Conservation (phyloP, 2,329 filamentous ascomycete genomes). For the Fusarium torulosum region DNA sequence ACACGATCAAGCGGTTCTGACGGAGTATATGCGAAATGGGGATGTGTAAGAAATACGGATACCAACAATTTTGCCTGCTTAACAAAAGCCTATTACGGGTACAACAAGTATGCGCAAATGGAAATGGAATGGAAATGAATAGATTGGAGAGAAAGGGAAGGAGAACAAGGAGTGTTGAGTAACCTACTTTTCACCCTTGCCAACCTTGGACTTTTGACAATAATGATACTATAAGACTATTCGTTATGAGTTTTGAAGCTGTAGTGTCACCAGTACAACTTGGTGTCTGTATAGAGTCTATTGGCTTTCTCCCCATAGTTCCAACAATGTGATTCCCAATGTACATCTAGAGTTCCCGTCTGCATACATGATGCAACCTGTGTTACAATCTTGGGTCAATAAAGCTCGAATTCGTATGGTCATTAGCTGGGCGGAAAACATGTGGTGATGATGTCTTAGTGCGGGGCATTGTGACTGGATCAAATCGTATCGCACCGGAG, state of each 20-base stretch:
- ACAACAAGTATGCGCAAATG: constrained; percentile 6
- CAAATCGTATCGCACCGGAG: background rate
- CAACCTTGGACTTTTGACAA: constrained; percentile 34
- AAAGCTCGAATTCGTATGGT: background rate
- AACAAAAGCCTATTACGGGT: constrained; percentile 12
- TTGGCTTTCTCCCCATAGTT: background rate
- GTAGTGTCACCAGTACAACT: background rate
- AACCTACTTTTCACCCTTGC: constrained; percentile 6
- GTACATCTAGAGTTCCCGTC: background rate
- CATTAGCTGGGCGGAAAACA: constrained; percentile 1
- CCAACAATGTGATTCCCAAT: background rate
- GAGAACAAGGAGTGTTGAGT: constrained; percentile 6
- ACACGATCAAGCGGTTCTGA: constrained; percentile 31
- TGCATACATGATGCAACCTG: background rate
- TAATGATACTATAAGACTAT: constrained; percentile 35
- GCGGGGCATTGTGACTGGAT: constrained; percentile 24
- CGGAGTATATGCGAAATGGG: constrained; percentile 16
- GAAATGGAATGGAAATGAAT: constrained; percentile 24
- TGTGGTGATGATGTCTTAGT: constrained; percentile 5
- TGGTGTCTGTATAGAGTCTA: background rate
- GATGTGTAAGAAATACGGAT: constrained; percentile 37
- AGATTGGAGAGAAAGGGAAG: constrained; percentile 25
- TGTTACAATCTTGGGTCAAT: background rate
- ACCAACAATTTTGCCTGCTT: constrained; percentile 25
- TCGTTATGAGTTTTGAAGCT: constrained; percentile 5